These are phyloP conservation scores for Stephania yunnanensis DNA, from an alignment of 164 flowering plant genomes.

Conservation along the genomic window DNA sequence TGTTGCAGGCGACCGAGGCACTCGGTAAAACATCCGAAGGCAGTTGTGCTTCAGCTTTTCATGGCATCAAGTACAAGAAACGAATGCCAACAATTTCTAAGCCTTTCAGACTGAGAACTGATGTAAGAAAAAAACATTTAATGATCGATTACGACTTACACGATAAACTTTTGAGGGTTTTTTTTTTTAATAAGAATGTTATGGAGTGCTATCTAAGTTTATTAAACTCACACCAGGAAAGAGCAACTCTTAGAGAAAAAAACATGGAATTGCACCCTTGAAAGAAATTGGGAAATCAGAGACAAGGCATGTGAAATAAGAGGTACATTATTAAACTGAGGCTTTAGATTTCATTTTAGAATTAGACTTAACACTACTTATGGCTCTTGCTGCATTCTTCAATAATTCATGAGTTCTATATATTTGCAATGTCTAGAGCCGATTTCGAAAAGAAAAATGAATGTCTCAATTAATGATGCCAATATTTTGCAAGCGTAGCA, in stretches of 20 bases:
- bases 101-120: constrained; percentile 82
- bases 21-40: constrained; percentile 29
- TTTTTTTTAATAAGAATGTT: background rate
- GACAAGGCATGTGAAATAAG: constrained; percentile 23
- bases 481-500: background rate
- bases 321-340: constrained; percentile 12
- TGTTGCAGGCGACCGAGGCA: constrained; percentile 28
- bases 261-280: constrained; percentile 17
- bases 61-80: constrained; percentile 43
- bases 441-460: constrained; percentile 13
- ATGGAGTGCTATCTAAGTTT: constrained; percentile 1
- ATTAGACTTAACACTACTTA: background rate
- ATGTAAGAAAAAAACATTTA: constrained; percentile 39
- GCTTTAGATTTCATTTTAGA: background rate
- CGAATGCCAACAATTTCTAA: constrained; percentile 76
- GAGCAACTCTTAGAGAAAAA: constrained; percentile 74
- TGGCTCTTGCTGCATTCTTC: background rate
- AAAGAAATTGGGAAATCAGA: constrained; percentile 26
- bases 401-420: background rate
- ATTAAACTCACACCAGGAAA: constrained; percentile 44
- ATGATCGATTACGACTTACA: background rate
- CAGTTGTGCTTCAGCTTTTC: constrained; percentile 20
- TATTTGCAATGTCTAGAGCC: constrained; percentile 18
- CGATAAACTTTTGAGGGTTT: too few species aligned
- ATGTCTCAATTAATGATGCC: background rate